Evolutionary conservation across 2,329 filamentous ascomycete species (phyloP), one percentile per base, ranked within the genome.

Genomic region (Aurifilum marmelostoma): DNA sequence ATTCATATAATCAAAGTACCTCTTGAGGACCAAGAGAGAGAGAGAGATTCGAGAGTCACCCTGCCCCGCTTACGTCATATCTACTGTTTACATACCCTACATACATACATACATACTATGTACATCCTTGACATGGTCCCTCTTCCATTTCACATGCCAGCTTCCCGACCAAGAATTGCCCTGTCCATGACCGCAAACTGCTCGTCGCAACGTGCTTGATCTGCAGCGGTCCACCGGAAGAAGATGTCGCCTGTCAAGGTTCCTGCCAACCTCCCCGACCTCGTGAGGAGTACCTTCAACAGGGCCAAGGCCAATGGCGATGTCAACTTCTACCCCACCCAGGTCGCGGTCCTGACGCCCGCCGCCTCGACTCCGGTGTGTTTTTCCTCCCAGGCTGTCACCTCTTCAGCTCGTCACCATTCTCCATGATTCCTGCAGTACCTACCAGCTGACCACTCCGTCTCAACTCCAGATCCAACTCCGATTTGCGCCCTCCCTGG

Each of bases 401-500:
- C 12, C 37, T 50, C 14, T 8, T 50, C 12, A 11, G 12, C 39
- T 41, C 12, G n/a, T 14, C 12, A 14, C 39, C n/a, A n/a, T n/a
- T 41, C 39, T 18, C 41, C 41, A 21, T 43, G 5, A 5, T 43
- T 18, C 16, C 41, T 43, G 41, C 16, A 18, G 41, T n/a, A n/a
- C 7, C 7, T 47, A 3, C 43, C 43, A 47, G 47, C 62, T 64
- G 32, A 52, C 27, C 2, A 24, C 7, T 12, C 16, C 59, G 1
- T 21, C 18, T 18, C 14, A 29, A 21, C 21, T 56, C 5, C 71
- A 92, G 90, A 92, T 92, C 75, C 91, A 93, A 79, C 81, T 93
- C 2, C 89, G 91, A 65, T 93, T 88, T 81, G 91, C 90, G 11
- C 90, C 90, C 0, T 80, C 89, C 0, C 83, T 93, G 5, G 89